phyloP scores from a whole-genome alignment of 495 filamentous ascomycete genomes.

The Durotheca rogersii region DNA sequence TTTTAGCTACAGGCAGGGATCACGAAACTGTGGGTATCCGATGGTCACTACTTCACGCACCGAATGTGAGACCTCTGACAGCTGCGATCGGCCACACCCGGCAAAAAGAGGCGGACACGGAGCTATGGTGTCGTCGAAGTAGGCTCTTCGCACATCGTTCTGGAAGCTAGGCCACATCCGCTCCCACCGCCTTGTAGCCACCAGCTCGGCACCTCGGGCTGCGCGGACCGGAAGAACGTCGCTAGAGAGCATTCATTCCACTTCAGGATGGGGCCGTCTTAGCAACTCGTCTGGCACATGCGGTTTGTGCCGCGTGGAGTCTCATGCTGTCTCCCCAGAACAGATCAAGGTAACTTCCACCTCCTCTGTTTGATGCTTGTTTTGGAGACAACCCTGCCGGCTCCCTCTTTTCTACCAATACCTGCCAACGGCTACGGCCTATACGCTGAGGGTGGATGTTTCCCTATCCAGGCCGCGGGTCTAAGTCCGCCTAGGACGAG shows the following conservation, averaged over 20 bases:
- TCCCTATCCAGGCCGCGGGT: conserved; percentile 3
- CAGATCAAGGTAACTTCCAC: conserved; percentile 31
- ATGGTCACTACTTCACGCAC: conserved; percentile 17
- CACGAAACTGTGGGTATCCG: conserved; percentile 32
- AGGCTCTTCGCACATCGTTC: conserved; percentile 28
- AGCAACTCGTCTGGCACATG: conserved; percentile 19
- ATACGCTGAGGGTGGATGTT: conserved; percentile 12
- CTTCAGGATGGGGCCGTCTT: conserved; percentile 22
- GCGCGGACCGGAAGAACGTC: conserved; percentile 11
- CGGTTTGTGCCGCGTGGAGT: conserved; percentile 28
- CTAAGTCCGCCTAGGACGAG: not conserved
- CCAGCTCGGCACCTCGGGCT: conserved; percentile 15
- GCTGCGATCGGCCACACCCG: conserved; percentile 19
- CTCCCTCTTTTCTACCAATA: conserved; percentile 37
- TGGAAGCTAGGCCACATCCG: conserved; percentile 10
- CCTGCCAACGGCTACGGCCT: conserved; percentile 3
- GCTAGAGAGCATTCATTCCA: conserved; percentile 15
- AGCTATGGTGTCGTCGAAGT: conserved; percentile 14
- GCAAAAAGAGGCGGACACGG: conserved; percentile 20
- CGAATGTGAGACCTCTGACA: conserved; percentile 21
- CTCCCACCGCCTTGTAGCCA: conserved; percentile 7
- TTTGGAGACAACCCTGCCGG: conserved; percentile 44
- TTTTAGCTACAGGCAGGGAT: conserved; percentile 33
- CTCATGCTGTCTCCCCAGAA: conserved; percentile 26
- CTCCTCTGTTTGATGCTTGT: conserved; percentile 51